Evolutionary conservation across 495 filamentous ascomycete genomes (phyloP), one percentile per base, ranked within the genome.

Genomic region (Daldinia bambusicola): DNA sequence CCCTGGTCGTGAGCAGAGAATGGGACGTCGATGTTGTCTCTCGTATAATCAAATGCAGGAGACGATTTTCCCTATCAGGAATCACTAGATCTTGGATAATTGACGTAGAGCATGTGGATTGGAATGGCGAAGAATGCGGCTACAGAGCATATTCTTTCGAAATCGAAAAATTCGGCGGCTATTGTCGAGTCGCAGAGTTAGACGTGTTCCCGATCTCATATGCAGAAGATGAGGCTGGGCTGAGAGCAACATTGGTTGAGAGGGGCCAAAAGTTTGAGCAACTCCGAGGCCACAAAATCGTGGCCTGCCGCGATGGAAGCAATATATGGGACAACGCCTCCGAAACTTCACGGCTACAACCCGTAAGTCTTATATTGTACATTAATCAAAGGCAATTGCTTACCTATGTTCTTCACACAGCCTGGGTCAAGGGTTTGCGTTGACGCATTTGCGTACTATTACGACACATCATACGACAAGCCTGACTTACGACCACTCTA

Each of bases 201-300:
- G 64, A 80, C 0, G 80, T 81, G 0, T 88, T 81, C 59, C 90
- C 90, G 0, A 66, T 91, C 0, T 77, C 79, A 2, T 88, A 82
- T 62, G 84, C 87, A 60, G 41, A 71, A 0, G 75, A 84, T 13
- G 71, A 78, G 26, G 75, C 81, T 0, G 79, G 71, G 13, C 61
- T 84, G 10, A 71, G 48, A 40, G 66, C 75, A 31, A 18, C 66
- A 0, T 56, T 86, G 55, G 74, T 82, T 5, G 72, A 77, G 14
- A 77, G 80, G 5, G 86, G 85, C 12, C 78, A 77, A 55, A 61
- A 67, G 8, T 87, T 85, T 74, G 80, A 86, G 61, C 63, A 73
- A 32, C 80, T 88, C 20, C 78, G 81, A 37, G 89, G 89, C 0
- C 85, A 82, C 41, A 83, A 86, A 58, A 88, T 88, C 76, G 86